These are phyloP conservation scores for Yamadazyma blattariae DNA, from an alignment of 1,139 yeast species.

Conservation along the genomic window DNA sequence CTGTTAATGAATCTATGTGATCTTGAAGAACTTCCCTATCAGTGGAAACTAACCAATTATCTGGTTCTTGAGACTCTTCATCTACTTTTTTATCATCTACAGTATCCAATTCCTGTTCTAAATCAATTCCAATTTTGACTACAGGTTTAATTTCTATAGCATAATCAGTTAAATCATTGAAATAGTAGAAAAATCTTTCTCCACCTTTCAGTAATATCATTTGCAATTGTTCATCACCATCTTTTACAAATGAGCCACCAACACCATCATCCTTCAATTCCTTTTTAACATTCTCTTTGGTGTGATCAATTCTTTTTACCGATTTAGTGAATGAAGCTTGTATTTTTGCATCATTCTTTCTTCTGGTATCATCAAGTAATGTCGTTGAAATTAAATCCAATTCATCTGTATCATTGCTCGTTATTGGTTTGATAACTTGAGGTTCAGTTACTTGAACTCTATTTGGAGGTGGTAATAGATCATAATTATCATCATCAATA, in stretches of 20 bases:
- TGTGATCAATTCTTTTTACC: conserved; percentile 1
- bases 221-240: conserved; percentile 1
- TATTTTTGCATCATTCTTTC: conserved; percentile 1
- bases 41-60: not conserved
- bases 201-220: too few species aligned
- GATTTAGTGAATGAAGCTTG: not conserved
- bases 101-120: too few species aligned
- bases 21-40: not conserved
- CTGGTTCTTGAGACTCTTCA: not conserved
- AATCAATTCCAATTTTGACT: too few species aligned
- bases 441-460: not conserved
- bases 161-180: not conserved
- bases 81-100: not conserved
- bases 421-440: not conserved
- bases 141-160: too few species aligned
- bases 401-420: not conserved
- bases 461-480: conserved; percentile 1
- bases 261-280: conserved; percentile 29
- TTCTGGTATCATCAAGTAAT: not conserved
- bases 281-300: conserved; percentile 5
- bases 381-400: conserved; percentile 1
- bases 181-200: conserved; percentile 5
- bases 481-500: not conserved
- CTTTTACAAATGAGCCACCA: not conserved
- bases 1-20: not conserved